Base-by-base conservation (phyloP, 805 yeast genomes). In the Monosporozyma siamensis region DNA sequence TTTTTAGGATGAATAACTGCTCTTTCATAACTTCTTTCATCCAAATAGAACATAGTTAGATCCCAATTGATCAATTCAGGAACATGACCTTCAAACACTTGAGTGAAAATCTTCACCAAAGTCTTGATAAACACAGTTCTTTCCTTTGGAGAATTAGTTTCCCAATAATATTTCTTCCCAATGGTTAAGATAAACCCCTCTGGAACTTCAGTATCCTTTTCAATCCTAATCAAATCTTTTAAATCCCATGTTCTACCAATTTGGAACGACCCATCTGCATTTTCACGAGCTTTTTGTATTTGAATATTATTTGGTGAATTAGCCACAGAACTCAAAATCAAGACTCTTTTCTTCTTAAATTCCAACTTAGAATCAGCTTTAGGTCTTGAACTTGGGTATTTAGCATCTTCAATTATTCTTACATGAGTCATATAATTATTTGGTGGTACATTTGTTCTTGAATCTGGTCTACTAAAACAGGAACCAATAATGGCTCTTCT, bases 221-320 rank as follows among this genome's bases (percentile, higher is more conserved):
- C 77, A 2, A 89, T 60, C 34, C 63, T 60, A 3, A 69, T 59
- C 48, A 90, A 66, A 51, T 85, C 94, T 46, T 75, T 83, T 53
- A 90, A 65, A 48, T 77, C 79, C 97, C 97, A 89, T 3, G 95
- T 82, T 54, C 96, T 74, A 25, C 97, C 97, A 40, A 89, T 85
- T 63, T 89, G 97, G 53, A 83, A 77, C 1, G 79, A 61, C 1
- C 83, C 80, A 51, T 84, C 83, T 8, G 74, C 67, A 51, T 82
- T 82, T 58, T 77, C 87, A 53, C 94, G 79, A 2, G 94, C 95
- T 62, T 90, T 89, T 58, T 88, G 95, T 10, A 89, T 53, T 44
- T 79, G 70, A 25, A 84, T 80, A 0, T 90, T 90, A 6, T 80
- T 71, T 38, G 73, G 68, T 55, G 81, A 77, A 2, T 74, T 76